Conservation (phyloP, 371 early-diverging fungal species). For the Mucor indicus region DNA sequence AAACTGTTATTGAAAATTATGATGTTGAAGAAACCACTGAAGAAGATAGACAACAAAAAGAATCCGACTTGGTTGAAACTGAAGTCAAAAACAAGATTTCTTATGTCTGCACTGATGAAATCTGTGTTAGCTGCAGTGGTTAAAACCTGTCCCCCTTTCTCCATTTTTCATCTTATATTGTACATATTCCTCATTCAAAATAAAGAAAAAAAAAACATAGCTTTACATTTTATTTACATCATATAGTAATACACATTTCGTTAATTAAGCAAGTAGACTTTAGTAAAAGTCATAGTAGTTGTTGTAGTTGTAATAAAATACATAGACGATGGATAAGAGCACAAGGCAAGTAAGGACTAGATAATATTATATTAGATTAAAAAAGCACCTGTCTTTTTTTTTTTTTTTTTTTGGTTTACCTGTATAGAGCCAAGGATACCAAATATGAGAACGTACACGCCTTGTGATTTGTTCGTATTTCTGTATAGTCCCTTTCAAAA, state of each 20-base stretch:
- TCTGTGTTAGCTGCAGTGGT: slow-evolving; percentile 86
- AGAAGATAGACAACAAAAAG: slow-evolving; percentile 23
- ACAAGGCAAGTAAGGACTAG: too few relatives aligned
- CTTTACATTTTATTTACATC: background rate
- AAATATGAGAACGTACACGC: background rate
- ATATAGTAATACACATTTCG: too few relatives aligned
- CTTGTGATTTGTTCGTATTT: slow-evolving; percentile 2
- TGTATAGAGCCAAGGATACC: slow-evolving; percentile 7
- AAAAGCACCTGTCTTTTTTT: too few relatives aligned
- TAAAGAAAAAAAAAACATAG: too few relatives aligned
- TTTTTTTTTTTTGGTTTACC: background rate
- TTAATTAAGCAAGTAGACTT: background rate
- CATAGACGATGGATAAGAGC: too few relatives aligned
- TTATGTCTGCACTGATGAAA: slow-evolving; percentile 87
- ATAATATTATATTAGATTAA: too few relatives aligned
- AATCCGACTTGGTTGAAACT: background rate
- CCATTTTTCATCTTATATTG: background rate
- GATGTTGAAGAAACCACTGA: slow-evolving; percentile 13
- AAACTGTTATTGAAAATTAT: slow-evolving; percentile 46
- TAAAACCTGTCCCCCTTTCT: slow-evolving; percentile 27
- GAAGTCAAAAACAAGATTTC: slow-evolving; percentile 55
- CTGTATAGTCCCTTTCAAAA: slow-evolving; percentile 3
- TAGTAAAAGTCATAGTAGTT: too few relatives aligned
- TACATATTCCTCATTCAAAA: background rate
- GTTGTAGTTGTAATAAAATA: too few relatives aligned